These are phyloP conservation scores for Cercospora zeina DNA, from an alignment of 2,329 filamentous ascomycete genomes.

Conservation along the genomic window DNA sequence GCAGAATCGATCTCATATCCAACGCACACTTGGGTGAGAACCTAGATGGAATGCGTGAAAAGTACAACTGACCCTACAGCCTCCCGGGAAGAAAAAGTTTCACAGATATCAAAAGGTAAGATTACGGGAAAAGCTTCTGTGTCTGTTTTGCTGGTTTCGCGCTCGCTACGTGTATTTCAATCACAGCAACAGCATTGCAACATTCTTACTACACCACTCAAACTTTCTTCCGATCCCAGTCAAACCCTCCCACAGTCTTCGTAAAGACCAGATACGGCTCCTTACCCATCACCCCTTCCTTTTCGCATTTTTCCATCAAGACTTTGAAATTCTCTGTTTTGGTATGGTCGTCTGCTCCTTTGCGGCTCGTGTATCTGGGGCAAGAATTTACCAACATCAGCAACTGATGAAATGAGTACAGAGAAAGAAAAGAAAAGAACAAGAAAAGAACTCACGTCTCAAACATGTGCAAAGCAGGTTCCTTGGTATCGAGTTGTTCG, in stretches of 20 bases:
- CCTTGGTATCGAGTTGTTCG: constrained; percentile 28
- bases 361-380: constrained; percentile 27
- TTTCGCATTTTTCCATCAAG: constrained; percentile 24
- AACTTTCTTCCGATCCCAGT: constrained; percentile 28
- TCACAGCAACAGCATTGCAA: not conserved
- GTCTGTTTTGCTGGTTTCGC: not conserved
- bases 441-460: constrained; percentile 31
- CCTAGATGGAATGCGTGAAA: too few species aligned
- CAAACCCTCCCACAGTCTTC: constrained; percentile 29
- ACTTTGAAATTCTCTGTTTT: constrained; percentile 28
- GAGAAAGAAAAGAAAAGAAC: too few species aligned
- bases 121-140: not conserved
- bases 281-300: constrained; percentile 27
- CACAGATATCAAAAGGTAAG: not conserved
- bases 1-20: not conserved
- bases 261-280: constrained; percentile 29
- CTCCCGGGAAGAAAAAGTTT: too few species aligned
- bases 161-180: not conserved
- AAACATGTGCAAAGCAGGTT: constrained; percentile 30
- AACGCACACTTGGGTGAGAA: not conserved
- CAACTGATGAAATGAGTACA: too few species aligned
- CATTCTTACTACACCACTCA: not conserved
- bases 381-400: not conserved
- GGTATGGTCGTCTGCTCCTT: constrained; percentile 27
- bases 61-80: too few species aligned